A percentile compares a stretch with the other conserved stretches of the same genome.
phyloP scores from a whole-genome alignment of 495 filamentous ascomycete genomes.

The Xanthoparmelia taractica region DNA sequence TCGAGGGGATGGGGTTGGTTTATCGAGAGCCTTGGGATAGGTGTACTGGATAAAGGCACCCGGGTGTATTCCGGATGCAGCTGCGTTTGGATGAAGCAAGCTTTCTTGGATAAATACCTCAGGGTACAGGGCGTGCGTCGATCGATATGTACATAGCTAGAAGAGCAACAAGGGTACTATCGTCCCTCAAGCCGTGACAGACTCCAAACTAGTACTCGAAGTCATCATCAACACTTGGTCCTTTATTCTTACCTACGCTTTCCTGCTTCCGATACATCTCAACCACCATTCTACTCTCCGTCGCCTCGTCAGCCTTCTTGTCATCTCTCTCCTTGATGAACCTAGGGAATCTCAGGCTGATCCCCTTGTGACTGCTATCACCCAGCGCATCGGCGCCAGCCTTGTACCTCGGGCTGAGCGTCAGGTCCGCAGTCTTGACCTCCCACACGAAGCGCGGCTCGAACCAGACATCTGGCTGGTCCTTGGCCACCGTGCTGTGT shows the following conservation, averaged over 20 bases:
- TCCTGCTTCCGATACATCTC: slow-evolving; percentile 98
- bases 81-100: background rate
- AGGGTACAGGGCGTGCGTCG: slow-evolving; percentile 1
- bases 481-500: slow-evolving; percentile 72
- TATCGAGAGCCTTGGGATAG: slow-evolving; percentile 68
- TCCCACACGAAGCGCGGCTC: slow-evolving; percentile 94
- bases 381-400: slow-evolving; percentile 59
- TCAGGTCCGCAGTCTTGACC: slow-evolving; percentile 92
- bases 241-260: slow-evolving; percentile 65
- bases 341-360: slow-evolving; percentile 81
- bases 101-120: background rate
- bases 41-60: slow-evolving; percentile 52
- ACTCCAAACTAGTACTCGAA: slow-evolving; percentile 73
- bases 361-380: slow-evolving; percentile 63
- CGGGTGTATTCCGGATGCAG: background rate
- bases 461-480: slow-evolving; percentile 98
- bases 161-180: background rate
- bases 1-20: slow-evolving; percentile 67
- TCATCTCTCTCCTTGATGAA: slow-evolving; percentile 88
- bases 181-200: background rate
- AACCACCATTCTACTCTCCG: slow-evolving; percentile 69
- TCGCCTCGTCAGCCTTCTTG: slow-evolving; percentile 90
- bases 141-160: slow-evolving; percentile 10
- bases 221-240: slow-evolving; percentile 85
- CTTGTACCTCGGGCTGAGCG: slow-evolving; percentile 84